Base-by-base conservation (phyloP, 2,329 filamentous ascomycete genomes). In the Aspergillus fructus region DNA sequence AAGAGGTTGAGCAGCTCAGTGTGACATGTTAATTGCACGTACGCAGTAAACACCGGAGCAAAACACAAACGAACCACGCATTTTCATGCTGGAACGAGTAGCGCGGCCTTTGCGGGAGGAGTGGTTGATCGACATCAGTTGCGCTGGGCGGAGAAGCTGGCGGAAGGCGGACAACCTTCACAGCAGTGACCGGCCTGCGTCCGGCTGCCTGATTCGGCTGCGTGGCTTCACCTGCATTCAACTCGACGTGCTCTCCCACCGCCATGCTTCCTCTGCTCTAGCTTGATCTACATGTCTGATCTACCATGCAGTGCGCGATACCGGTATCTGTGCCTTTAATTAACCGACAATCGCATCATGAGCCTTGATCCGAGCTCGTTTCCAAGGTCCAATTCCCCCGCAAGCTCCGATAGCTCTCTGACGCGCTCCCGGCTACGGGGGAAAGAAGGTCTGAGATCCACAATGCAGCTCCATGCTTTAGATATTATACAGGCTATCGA, bases 321-420 rank as follows among this genome's bases (percentile, higher is more conserved):
- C 55, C 53, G 47, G 37, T 55, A 59, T 59, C 55, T 59, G 55
- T 62, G 61, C 54, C 57, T 64, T 50, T 40, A 58, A 65, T 61
- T 53, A 62, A 59, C 60, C 65, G 60, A 68, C 55, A 66, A 66
- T 68, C 62, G 69, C 70, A 76, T 61, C 67, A 77, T 76, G 73
- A 76, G 71, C 69, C 72, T 74, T 71, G 74, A 77, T 72, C 69
- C 73, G 51, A 71, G 68, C 67, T 69, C 67, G 62, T 71, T 76
- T 68, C 68, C 71, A 65, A 74, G 75, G 69, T 75, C 74, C 56
- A 71, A 74, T 66, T 94, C 92, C 62, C 91, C 91, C 68, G 86
- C 90, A 72, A 93, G 89, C 82, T 94, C 91, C 73, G 91, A 91
- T 62, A 89, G 89, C 90, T 71, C 91, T 89, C 63, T 86, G 62